phyloP scores from a whole-genome alignment of 129 eudicot genomes.

The Rutidosis leptorrhynchoides region DNA sequence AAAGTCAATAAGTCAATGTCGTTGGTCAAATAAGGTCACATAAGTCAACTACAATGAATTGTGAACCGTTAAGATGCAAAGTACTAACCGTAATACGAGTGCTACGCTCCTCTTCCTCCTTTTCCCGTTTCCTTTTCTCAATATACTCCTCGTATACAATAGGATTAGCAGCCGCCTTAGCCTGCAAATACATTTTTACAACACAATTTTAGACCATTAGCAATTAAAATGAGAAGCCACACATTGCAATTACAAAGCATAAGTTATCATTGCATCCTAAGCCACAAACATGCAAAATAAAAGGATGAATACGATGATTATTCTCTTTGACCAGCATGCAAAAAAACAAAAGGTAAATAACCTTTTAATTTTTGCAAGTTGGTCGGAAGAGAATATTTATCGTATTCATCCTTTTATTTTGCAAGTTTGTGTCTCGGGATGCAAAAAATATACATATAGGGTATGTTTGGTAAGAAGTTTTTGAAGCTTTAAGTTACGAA shows the following conservation, averaged over 20 bases:
- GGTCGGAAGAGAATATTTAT: no score
- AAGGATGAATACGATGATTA: not conserved
- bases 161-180: constrained; percentile 72
- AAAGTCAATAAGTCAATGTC: constrained; percentile 12
- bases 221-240: not conserved
- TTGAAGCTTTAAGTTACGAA: no score
- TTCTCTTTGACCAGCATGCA: not conserved
- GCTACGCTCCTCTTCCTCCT: constrained; percentile 49
- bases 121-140: constrained; percentile 70
- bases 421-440: not conserved
- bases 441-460: no score
- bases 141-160: constrained; percentile 73
- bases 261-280: not conserved
- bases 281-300: not conserved
- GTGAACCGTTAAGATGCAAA: not conserved
- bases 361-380: no score
- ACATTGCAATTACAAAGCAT: not conserved
- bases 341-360: no score
- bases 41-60: not conserved
- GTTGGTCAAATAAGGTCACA: not conserved
- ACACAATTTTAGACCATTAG: constrained; percentile 7
- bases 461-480: no score
- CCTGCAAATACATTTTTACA: constrained; percentile 46
- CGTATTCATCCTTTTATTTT: no score
- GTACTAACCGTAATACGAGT: constrained; percentile 80